A percentile compares a stretch with the other conserved stretches of the same genome.
Conservation (phyloP, 345 rosid species). For the Salix purpurea region DNA sequence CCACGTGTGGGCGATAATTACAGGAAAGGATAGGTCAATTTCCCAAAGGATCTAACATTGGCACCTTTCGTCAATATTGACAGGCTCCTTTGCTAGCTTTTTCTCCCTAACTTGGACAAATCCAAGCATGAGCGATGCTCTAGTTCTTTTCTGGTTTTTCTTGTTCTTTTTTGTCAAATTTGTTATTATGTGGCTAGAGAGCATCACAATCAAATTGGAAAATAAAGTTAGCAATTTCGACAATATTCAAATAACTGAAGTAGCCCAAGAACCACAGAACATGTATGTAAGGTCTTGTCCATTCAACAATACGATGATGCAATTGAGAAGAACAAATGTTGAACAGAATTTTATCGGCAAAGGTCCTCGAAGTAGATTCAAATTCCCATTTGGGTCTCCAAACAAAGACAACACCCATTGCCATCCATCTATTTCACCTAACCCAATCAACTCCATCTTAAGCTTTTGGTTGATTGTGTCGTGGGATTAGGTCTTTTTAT, state of each 20-base stretch:
- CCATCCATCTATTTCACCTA: too few relatives aligned
- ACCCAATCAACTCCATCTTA: too few relatives aligned
- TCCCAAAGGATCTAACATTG: background rate
- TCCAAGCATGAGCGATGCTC: conserved; percentile 6
- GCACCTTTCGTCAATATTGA: background rate
- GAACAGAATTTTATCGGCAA: too few relatives aligned
- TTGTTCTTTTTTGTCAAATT: background rate
- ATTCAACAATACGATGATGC: background rate
- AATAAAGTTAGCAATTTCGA: background rate
- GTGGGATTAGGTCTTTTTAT: too few relatives aligned
- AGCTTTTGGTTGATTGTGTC: too few relatives aligned
- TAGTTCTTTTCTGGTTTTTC: conserved; percentile 1
- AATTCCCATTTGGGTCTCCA: too few relatives aligned
- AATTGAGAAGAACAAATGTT: too few relatives aligned
- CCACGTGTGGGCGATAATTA: background rate
- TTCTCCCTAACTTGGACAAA: background rate
- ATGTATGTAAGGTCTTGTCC: background rate
- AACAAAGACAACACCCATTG: too few relatives aligned
- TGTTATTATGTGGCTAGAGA: conserved; percentile 5
- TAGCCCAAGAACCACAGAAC: background rate
- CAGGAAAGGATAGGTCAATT: background rate
- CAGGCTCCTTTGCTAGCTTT: background rate
- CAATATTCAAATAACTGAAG: background rate
- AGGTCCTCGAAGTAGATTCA: too few relatives aligned
- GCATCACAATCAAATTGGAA: background rate